A percentile compares a stretch with the other conserved stretches of the same genome.
These are phyloP conservation scores for Cucurbita argyrosperma DNA, from an alignment of 306 rosid genomes.

Conservation along the genomic window DNA sequence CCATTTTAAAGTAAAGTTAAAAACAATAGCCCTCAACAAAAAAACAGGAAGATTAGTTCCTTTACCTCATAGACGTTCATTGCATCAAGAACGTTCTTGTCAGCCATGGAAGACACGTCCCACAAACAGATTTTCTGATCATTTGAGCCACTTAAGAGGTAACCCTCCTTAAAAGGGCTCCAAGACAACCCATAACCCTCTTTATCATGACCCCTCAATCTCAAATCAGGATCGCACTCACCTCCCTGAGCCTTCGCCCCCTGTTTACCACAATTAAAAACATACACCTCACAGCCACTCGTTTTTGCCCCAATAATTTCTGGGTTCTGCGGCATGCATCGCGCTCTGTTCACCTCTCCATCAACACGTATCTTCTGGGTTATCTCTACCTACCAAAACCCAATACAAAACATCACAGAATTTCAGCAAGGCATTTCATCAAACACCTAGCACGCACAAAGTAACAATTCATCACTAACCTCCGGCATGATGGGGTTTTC, in stretches of 20 bases:
- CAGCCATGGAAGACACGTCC: constrained; percentile 51
- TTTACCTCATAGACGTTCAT: constrained; percentile 58
- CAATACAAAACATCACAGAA: background rate
- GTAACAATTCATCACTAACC: constrained; percentile 19
- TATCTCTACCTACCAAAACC: constrained; percentile 39
- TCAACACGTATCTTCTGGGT: constrained; percentile 48
- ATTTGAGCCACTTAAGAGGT: constrained; percentile 68
- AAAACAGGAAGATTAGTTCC: background rate
- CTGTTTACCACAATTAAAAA: constrained; percentile 44
- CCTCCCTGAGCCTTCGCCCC: constrained; percentile 19
- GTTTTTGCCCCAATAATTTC: constrained; percentile 61
- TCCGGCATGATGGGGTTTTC: constrained; percentile 31
- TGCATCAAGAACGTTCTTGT: constrained; percentile 50
- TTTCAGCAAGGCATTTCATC: constrained; percentile 17
- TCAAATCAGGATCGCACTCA: constrained; percentile 54
- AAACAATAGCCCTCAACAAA: background rate
- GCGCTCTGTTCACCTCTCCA: constrained; percentile 89
- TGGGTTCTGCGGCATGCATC: constrained; percentile 74
- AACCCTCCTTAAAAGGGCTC: constrained; percentile 60
- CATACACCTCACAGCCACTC: constrained; percentile 59
- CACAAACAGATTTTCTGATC: constrained; percentile 76
- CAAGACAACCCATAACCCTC: constrained; percentile 94
- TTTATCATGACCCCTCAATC: constrained; percentile 78
- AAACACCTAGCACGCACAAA: constrained; percentile 17
- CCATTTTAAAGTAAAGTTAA: background rate